These are phyloP conservation scores for Pleurotus eryngii DNA, from an alignment of 768 basidiomycete genomes.

Conservation along the genomic window DNA sequence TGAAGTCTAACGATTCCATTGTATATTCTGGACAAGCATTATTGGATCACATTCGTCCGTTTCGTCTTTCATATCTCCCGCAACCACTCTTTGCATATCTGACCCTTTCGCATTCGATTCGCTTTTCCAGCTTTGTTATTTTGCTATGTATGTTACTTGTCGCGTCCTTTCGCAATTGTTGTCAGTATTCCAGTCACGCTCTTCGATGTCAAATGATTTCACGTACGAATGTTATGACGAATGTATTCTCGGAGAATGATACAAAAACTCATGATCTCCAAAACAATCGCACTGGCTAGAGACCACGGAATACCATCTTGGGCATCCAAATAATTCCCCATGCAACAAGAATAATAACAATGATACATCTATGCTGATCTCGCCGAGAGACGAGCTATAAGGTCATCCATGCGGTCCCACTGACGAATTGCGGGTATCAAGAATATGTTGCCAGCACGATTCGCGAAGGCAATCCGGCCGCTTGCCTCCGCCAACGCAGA, in stretches of 20 bases:
- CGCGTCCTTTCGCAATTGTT: not conserved
- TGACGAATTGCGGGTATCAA: not conserved
- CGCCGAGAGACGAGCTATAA: too few relatives aligned
- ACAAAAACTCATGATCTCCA: too few relatives aligned
- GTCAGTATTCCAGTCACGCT: constrained; percentile 1
- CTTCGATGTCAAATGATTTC: constrained; percentile 7
- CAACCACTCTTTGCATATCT: not conserved
- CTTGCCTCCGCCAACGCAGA: constrained; percentile 3
- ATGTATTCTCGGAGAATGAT: too few relatives aligned
- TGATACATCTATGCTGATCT: too few relatives aligned
- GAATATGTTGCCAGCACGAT: not conserved
- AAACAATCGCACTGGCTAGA: too few relatives aligned
- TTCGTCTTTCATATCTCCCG: not conserved
- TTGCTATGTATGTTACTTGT: constrained; percentile 4
- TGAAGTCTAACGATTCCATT: not conserved
- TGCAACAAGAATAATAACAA: too few relatives aligned
- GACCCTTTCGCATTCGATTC: not conserved
- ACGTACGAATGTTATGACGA: not conserved
- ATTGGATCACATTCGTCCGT: not conserved
- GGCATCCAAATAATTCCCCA: too few relatives aligned
- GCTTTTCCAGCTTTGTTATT: not conserved
- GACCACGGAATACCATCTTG: too few relatives aligned
- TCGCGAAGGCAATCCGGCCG: constrained; percentile 1
- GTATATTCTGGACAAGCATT: constrained; percentile 3
- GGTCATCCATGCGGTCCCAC: not conserved